phyloP scores from a whole-genome alignment of 2,329 filamentous ascomycete species.

The Xylaria sp. region DNA sequence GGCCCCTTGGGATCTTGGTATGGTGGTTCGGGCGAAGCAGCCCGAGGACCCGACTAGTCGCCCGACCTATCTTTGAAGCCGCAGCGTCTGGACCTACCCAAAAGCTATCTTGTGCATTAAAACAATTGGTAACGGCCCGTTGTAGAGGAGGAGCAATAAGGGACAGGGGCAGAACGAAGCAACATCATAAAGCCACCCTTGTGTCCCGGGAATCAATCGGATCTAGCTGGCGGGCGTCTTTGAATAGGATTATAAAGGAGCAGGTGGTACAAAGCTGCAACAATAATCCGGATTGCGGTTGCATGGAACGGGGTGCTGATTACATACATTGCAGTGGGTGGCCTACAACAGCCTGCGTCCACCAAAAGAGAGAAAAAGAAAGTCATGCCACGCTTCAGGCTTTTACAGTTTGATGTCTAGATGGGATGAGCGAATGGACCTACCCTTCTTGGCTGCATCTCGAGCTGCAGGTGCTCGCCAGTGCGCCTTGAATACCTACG shows the following conservation, averaged over 20 bases:
- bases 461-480: conserved; percentile 34
- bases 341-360: conserved; percentile 9
- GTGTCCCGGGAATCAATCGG: conserved; percentile 9
- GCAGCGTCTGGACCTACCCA: conserved; percentile 4
- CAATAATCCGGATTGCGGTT: conserved; percentile 18
- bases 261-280: conserved; percentile 9
- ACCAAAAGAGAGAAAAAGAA: conserved; percentile 14
- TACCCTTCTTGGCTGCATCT: conserved; percentile 31
- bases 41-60: conserved; percentile 25
- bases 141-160: conserved; percentile 14
- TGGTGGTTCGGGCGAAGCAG: conserved; percentile 29
- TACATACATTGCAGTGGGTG: conserved; percentile 4
- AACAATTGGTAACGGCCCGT: conserved; percentile 4
- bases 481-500: conserved; percentile 23
- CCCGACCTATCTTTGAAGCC: conserved; percentile 12
- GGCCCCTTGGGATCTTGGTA: conserved; percentile 11
- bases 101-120: conserved; percentile 7
- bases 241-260: conserved; percentile 12
- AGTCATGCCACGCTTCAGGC: conserved; percentile 24
- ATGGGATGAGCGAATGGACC: conserved; percentile 32
- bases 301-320: conserved; percentile 16
- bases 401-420: conserved; percentile 22
- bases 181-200: background rate
- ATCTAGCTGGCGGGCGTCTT: background rate
- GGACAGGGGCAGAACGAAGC: background rate